Evolutionary conservation across 192 early-diverging fungal genomes (phyloP), one percentile per base, ranked within the genome.

Genomic region (Gigaspora rosea): DNA sequence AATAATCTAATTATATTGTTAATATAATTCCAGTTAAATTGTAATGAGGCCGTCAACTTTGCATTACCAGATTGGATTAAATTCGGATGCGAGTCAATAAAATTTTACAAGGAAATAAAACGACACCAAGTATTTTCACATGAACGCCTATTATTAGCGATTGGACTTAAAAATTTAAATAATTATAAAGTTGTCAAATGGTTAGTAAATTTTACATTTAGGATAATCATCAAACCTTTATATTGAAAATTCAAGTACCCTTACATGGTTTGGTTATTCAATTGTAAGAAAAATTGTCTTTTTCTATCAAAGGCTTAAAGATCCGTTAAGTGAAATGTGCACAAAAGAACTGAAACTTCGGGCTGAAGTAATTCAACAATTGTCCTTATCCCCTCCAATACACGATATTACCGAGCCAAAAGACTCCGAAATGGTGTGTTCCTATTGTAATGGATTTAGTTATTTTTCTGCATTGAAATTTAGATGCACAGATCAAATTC

Each of bases 31-130:
- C 64, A 93, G 84, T 92, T 97, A 81, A 98, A 98, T 83, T 94
- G 94, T 81, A 93, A 92, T 57, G 97, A 98, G 82, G 96, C 97
- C 0, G 97, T 98, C 35, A 98, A 98, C 82, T 98, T 98, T 90
- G 95, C 97, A 11, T 88, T 92, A 9, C 87, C 93, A 5, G 93
- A 97, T 79, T 98, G 97, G 97, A 85, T 95, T 66, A 88, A 92
- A 5, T 91, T 84, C 77, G 97, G 94, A 50, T 73, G 89, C 1
- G 87, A 88, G n/a, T 96, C 95, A 78, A 92, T 91, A 7, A 78
- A 87, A 61, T 90, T 92, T 48, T 98, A 98, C 85, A 89, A 92
- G 72, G 84, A 87, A 72, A 93, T 92, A 78, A 83, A 82, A 47
- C 89, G 93, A 46, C 90, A 89, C 63, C 97, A 96, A 3, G 94